Evolutionary conservation across 1,139 yeast genomes (phyloP).

Genomic region (Keqinozyma sinolaborantium): DNA sequence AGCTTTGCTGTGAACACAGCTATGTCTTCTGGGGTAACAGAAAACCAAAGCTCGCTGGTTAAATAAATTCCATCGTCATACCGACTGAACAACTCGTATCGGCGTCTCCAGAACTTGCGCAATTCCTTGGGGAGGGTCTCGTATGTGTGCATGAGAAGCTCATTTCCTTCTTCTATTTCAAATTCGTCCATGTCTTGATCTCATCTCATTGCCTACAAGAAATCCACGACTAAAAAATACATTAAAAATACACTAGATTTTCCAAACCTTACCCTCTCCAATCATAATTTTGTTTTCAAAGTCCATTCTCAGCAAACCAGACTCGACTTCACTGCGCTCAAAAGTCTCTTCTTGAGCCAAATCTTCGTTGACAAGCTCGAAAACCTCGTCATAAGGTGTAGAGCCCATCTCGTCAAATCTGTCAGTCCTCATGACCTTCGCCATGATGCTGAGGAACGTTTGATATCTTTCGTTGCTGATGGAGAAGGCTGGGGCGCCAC

Average conservation of each 20-base stretch:
- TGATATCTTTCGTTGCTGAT: constrained; percentile 51
- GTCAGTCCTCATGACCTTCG: constrained; percentile 43
- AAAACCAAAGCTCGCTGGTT: constrained; percentile 80
- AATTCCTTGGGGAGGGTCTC: constrained; percentile 39
- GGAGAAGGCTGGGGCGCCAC: constrained; percentile 13
- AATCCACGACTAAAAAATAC: not conserved
- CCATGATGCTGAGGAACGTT: constrained; percentile 42
- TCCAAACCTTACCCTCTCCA: constrained; percentile 62
- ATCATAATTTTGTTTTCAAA: constrained; percentile 56
- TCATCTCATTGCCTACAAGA: not conserved
- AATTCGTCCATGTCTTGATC: constrained; percentile 8
- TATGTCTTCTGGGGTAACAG: constrained; percentile 83
- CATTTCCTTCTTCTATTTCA: constrained; percentile 22
- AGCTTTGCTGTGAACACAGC: constrained; percentile 65
- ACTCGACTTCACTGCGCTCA: constrained; percentile 45
- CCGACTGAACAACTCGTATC: constrained; percentile 55
- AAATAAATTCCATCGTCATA: constrained; percentile 71
- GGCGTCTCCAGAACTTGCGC: constrained; percentile 56
- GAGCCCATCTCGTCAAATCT: constrained; percentile 42
- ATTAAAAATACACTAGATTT: constrained; percentile 30
- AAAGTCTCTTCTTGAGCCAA: constrained; percentile 63
- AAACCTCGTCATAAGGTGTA: constrained; percentile 43
- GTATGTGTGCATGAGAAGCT: constrained; percentile 36
- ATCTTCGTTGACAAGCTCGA: constrained; percentile 45
- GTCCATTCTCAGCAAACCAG: constrained; percentile 52